Evolutionary conservation across 345 rosid species (phyloP), one percentile per base, ranked within the genome.

Genomic region (Citrus hindsii): DNA sequence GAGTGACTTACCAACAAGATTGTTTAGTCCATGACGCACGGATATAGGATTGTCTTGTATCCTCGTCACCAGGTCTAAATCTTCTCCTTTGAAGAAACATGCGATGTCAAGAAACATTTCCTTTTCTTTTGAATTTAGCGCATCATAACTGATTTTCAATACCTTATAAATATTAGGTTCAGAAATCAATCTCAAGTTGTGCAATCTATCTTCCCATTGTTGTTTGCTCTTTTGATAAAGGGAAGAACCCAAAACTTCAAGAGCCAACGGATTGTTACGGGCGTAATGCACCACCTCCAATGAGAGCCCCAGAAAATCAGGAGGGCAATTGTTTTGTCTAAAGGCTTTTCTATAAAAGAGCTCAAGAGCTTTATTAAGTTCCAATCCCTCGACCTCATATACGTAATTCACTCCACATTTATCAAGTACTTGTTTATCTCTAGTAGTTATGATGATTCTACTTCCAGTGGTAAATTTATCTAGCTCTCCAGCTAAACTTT

Each of bases 21-120:
- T 40, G 46, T 40, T 40, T 9, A 40, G 12, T 40, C 46, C 12
- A 40, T 40, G 12, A 40, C 46, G 46, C 2, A 0, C 2, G 3
- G 27, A 24, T 5, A 9, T 61, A 73, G 67, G 78, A 35, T 71
- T 19, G 4, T 76, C 83, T 1, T 84, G 78, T 32, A 85, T 74
- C 56, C 63, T 37, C 42, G 30, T 80, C 22, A 83, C 83, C 21
- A 32, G 18, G 14, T 79, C 81, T 19, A 22, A 71, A 1, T 71
- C 71, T 35, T 71, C 69, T 18, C 85, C 81, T 56, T 80, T 79
- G 53, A 85, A 86, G 79, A 86, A 86, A 67, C 87, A 85, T 32
- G 88, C 87, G 64, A 88, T 82, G 58, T 87, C 88, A n/a, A 85
- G 84, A 76, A 88, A 87, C n/a, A 87, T 42, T 18, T 61, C 58